Evolutionary conservation across 2,329 filamentous ascomycete species (phyloP).

Genomic region (Diaporthe citrichinensis): DNA sequence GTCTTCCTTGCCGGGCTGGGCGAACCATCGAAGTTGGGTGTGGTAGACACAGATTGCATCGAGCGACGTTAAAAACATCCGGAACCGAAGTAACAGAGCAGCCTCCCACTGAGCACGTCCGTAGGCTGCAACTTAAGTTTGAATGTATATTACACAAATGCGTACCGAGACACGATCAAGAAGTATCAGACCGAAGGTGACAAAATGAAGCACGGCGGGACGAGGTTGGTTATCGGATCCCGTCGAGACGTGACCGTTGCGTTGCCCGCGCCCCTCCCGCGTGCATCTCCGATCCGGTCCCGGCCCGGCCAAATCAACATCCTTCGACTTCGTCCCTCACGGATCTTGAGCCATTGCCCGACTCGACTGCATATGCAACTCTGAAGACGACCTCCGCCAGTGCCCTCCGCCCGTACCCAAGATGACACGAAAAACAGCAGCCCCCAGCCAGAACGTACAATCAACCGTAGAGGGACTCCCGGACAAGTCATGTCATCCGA

Average conservation of each 20-base stretch:
- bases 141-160: background rate
- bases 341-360: background rate
- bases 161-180: background rate
- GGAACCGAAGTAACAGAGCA: background rate
- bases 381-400: slow-evolving; percentile 8
- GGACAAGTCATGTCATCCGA: background rate
- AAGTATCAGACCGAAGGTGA: background rate
- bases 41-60: background rate
- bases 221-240: background rate
- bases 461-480: background rate
- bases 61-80: background rate
- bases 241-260: background rate
- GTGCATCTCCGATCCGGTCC: slow-evolving; percentile 17
- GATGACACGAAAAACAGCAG: slow-evolving; percentile 10
- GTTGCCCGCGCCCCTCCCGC: background rate
- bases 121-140: background rate
- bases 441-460: background rate
- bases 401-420: background rate
- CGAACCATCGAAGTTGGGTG: background rate
- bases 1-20: background rate
- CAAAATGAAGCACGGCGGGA: background rate
- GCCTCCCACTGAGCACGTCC: background rate
- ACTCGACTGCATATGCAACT: background rate
- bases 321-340: background rate
- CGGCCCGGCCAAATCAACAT: background rate